A percentile compares a stretch with the other conserved stretches of the same genome.
Conservation (phyloP, 2,329 filamentous ascomycete species). For the Fusarium ramigenum region DNA sequence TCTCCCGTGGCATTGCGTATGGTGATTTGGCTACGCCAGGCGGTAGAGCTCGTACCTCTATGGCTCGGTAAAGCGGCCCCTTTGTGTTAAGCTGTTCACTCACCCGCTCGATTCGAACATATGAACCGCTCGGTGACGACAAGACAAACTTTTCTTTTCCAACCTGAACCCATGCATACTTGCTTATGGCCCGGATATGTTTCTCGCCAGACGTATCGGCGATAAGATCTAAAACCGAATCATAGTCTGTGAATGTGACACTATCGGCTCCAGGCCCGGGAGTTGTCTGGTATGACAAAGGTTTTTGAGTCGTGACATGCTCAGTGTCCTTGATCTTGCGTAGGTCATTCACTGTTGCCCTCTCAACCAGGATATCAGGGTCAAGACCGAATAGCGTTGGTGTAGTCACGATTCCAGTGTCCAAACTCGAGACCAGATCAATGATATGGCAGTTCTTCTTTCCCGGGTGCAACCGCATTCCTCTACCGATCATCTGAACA, state of each 20-base stretch:
- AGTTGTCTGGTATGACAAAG: constrained; percentile 15
- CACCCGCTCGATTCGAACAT: constrained; percentile 61
- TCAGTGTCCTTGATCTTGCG: constrained; percentile 59
- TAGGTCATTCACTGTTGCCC: constrained; percentile 72
- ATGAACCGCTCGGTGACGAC: constrained; percentile 70
- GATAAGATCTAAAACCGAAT: constrained; percentile 90
- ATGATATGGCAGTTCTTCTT: constrained; percentile 95
- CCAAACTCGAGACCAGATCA: constrained; percentile 90
- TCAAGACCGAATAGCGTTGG: constrained; percentile 94
- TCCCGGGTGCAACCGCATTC: constrained; percentile 81
- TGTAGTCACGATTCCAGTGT: constrained; percentile 86
- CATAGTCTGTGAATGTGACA: constrained; percentile 89
- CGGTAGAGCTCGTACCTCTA: constrained; percentile 60
- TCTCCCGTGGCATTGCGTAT: constrained; percentile 73
- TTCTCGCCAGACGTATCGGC: constrained; percentile 81
- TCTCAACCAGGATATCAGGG: constrained; percentile 77
- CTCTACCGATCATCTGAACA: constrained; percentile 97
- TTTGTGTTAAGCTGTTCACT: constrained; percentile 34
- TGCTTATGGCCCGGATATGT: constrained; percentile 80
- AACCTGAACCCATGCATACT: constrained; percentile 83
- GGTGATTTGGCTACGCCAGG: constrained; percentile 60
- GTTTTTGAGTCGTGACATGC: constrained; percentile 42
- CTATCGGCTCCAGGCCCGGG: constrained; percentile 46
- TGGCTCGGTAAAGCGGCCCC: constrained; percentile 52
- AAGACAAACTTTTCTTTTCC: constrained; percentile 77